Conservation (phyloP, 306 rosid genomes). For the Acacia crassicarpa region DNA sequence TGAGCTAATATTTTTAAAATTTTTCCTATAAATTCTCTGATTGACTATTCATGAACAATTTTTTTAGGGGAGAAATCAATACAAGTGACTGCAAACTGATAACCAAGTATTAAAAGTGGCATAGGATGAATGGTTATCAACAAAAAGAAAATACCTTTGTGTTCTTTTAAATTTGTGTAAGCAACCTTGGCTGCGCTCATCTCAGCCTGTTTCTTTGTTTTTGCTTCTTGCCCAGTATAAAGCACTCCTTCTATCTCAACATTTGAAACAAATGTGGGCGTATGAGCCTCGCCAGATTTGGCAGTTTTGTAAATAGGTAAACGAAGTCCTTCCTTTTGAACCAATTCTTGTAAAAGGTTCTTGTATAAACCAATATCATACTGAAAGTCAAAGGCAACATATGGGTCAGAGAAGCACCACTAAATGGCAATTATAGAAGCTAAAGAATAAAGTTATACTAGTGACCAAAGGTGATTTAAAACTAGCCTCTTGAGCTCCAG, state of each 20-base stretch:
- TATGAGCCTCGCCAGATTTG: slow-evolving; percentile 60
- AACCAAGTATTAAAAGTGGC: slow-evolving; percentile 6
- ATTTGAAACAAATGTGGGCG: slow-evolving; percentile 57
- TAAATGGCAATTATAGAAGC: background rate
- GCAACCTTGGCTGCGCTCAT: slow-evolving; percentile 83
- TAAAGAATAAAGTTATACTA: slow-evolving; percentile 9
- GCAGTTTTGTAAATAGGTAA: slow-evolving; percentile 58
- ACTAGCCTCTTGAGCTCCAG: slow-evolving; percentile 65
- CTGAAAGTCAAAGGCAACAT: slow-evolving; percentile 42
- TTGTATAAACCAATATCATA: slow-evolving; percentile 60
- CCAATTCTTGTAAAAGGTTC: slow-evolving; percentile 76
- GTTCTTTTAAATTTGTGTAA: slow-evolving; percentile 51
- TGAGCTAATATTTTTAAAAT: background rate
- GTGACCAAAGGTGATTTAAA: slow-evolving; percentile 26
- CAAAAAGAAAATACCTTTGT: slow-evolving; percentile 40
- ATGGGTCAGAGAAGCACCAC: background rate
- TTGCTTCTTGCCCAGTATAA: slow-evolving; percentile 63
- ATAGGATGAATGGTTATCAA: background rate
- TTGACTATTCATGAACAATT: background rate
- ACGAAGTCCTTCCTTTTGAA: slow-evolving; percentile 56
- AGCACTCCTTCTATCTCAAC: slow-evolving; percentile 61
- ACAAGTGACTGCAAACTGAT: background rate
- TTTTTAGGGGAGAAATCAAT: background rate
- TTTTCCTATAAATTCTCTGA: background rate
- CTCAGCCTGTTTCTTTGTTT: slow-evolving; percentile 80